Percentiles rank a stretch among this genome's conserved stretches.
Conservation (phyloP, 495 filamentous ascomycete species). For the Penicillium steckii region DNA sequence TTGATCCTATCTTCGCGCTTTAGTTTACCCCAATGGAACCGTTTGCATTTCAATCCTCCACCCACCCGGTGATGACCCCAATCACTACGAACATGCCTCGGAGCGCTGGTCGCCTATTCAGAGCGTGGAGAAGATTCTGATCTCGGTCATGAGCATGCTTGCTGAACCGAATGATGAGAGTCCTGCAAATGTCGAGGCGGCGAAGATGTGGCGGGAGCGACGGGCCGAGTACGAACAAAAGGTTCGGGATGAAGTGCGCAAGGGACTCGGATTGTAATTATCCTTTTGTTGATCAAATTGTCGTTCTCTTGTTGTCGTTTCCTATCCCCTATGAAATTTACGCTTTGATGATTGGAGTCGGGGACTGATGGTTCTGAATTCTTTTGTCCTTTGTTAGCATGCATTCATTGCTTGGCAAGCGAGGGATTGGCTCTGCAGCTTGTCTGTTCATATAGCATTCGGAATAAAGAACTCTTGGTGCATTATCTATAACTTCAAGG, state of each 20-base stretch:
- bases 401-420: conserved; percentile 21
- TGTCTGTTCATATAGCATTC: conserved; percentile 13
- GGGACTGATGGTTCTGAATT: conserved; percentile 10
- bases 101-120: conserved; percentile 98
- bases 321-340: conserved; percentile 2
- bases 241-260: conserved; percentile 77
- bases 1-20: neutral
- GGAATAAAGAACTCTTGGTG: neutral
- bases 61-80: conserved; percentile 96
- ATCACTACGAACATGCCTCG: conserved; percentile 95
- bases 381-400: conserved; percentile 5
- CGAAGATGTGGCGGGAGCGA: conserved; percentile 96
- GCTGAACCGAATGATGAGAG: conserved; percentile 98
- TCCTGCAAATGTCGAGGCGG: conserved; percentile 96
- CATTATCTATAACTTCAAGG: too few relatives aligned
- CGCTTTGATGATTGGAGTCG: conserved; percentile 23
- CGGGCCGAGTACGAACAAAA: conserved; percentile 80
- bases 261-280: conserved; percentile 54
- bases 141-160: conserved; percentile 98
- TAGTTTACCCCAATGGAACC: conserved; percentile 86
- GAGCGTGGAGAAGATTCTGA: conserved; percentile 96
- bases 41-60: conserved; percentile 99
- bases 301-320: too few relatives aligned
- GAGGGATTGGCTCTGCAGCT: conserved; percentile 17
- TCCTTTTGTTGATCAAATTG: too few relatives aligned